Percentiles rank a stretch among this genome's conserved stretches.
These are phyloP conservation scores for Ascosphaera pollenicola DNA, from an alignment of 2,329 filamentous ascomycete genomes.

Conservation along the genomic window DNA sequence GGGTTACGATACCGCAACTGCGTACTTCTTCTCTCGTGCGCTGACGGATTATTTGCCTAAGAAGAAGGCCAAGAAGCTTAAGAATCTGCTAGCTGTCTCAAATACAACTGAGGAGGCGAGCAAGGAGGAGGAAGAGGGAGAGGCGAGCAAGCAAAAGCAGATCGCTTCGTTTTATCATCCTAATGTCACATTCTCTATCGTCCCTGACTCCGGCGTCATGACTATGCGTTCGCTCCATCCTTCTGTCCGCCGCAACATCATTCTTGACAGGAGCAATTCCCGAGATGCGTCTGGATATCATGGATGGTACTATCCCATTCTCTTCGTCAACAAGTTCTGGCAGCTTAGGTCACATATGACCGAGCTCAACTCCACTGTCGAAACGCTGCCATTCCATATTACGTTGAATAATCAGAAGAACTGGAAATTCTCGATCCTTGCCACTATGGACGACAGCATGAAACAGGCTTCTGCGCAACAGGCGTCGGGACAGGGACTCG, in stretches of 20 bases:
- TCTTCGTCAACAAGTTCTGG: constrained; percentile 96
- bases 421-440: constrained; percentile 79
- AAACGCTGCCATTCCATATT: constrained; percentile 59
- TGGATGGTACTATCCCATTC: constrained; percentile 77
- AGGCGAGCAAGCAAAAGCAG: constrained; percentile 39
- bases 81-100: constrained; percentile 47
- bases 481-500: constrained; percentile 46
- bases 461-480: constrained; percentile 64
- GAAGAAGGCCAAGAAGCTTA: constrained; percentile 74
- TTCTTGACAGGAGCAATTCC: constrained; percentile 57
- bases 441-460: constrained; percentile 67
- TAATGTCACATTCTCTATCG: constrained; percentile 73
- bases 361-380: constrained; percentile 73
- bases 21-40: constrained; percentile 66
- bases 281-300: constrained; percentile 70
- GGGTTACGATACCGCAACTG: constrained; percentile 50
- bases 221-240: constrained; percentile 46
- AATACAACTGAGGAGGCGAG: constrained; percentile 22
- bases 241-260: constrained; percentile 54
- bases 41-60: constrained; percentile 77
- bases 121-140: constrained; percentile 12
- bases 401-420: constrained; percentile 59
- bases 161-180: constrained; percentile 83
- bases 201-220: constrained; percentile 56
- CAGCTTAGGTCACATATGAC: constrained; percentile 83